Percentiles rank a stretch among this genome's conserved stretches.
Evolutionary conservation across 192 early-diverging fungal species (phyloP).

Genomic region (Coemansia reversa): DNA sequence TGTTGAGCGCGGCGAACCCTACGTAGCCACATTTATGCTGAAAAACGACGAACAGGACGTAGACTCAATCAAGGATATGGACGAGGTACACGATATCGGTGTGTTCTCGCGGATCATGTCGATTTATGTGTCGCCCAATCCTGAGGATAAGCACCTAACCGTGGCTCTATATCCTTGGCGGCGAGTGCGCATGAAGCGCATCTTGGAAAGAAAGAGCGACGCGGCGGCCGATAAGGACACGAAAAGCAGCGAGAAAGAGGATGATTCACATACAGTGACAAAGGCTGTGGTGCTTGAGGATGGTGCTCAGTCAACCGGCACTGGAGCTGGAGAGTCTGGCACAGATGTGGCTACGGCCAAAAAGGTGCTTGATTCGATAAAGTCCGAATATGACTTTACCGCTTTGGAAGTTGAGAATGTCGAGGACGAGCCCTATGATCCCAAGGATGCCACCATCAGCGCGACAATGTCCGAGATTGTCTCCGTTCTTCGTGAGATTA

Average conservation of each 20-base stretch:
- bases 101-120: slow-evolving; percentile 98
- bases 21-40: slow-evolving; percentile 91
- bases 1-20: slow-evolving; percentile 91
- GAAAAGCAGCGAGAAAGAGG: background rate
- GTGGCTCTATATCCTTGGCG: slow-evolving; percentile 96
- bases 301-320: background rate
- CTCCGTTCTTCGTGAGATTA: slow-evolving; percentile 95
- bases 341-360: slow-evolving; percentile 18
- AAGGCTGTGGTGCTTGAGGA: background rate
- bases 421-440: slow-evolving; percentile 77
- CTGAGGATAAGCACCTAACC: slow-evolving; percentile 81
- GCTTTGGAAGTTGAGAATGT: slow-evolving; percentile 88
- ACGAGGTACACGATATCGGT: slow-evolving; percentile 85
- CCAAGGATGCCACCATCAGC: slow-evolving; percentile 81
- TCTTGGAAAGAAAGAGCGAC: slow-evolving; percentile 10
- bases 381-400: slow-evolving; percentile 71
- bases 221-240: background rate
- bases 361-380: slow-evolving; percentile 40
- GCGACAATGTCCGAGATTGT: slow-evolving; percentile 95
- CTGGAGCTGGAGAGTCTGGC: slow-evolving; percentile 8
- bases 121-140: slow-evolving; percentile 76
- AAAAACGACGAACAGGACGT: slow-evolving; percentile 87
- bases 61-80: slow-evolving; percentile 71
- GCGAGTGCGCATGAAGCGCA: slow-evolving; percentile 73
- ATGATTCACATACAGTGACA: background rate